Conservation (phyloP, 768 basidiomycete genomes). For the Pleurotus citrinopileatus region DNA sequence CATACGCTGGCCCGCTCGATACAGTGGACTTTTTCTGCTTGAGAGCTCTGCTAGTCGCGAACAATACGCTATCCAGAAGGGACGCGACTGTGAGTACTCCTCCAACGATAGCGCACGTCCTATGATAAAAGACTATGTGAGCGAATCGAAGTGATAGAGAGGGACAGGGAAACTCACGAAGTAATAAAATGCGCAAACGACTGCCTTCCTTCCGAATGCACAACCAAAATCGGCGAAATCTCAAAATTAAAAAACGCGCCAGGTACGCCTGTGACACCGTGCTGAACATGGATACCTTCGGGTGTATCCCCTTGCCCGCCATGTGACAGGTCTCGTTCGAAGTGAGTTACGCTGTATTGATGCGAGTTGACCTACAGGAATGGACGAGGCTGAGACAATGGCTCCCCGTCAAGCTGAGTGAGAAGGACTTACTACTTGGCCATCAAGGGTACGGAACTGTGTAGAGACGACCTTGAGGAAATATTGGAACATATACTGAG, state of each 20-base stretch:
- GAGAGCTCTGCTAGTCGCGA: constrained; percentile 73
- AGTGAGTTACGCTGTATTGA: constrained; percentile 95
- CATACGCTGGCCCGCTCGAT: constrained; percentile 26
- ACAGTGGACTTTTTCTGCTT: constrained; percentile 48
- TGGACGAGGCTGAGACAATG: constrained; percentile 8
- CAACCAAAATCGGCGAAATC: constrained; percentile 93
- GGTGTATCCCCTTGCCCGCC: constrained; percentile 56
- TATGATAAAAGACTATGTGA: constrained; percentile 25
- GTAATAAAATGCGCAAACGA: constrained; percentile 98
- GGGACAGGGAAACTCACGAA: constrained; percentile 55
- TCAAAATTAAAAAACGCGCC: constrained; percentile 90
- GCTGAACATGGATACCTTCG: constrained; percentile 69
- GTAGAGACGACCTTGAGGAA: constrained; percentile 99
- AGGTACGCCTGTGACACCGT: constrained; percentile 73
- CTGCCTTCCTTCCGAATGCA: constrained; percentile 88
- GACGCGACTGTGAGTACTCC: constrained; percentile 95
- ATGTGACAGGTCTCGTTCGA: constrained; percentile 84
- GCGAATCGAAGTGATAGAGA: not conserved
- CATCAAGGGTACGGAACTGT: constrained; percentile 82
- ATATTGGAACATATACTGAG: constrained; percentile 97
- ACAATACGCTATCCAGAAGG: constrained; percentile 82
- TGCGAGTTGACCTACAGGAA: constrained; percentile 70
- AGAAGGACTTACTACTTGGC: constrained; percentile 50
- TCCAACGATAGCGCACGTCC: constrained; percentile 96
- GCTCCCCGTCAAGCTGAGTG: not conserved